Percentiles rank a stretch among this genome's conserved stretches.
Evolutionary conservation across 1,284 basidiomycete genomes (phyloP).

Genomic region (Microbotryomycetes sp.): DNA sequence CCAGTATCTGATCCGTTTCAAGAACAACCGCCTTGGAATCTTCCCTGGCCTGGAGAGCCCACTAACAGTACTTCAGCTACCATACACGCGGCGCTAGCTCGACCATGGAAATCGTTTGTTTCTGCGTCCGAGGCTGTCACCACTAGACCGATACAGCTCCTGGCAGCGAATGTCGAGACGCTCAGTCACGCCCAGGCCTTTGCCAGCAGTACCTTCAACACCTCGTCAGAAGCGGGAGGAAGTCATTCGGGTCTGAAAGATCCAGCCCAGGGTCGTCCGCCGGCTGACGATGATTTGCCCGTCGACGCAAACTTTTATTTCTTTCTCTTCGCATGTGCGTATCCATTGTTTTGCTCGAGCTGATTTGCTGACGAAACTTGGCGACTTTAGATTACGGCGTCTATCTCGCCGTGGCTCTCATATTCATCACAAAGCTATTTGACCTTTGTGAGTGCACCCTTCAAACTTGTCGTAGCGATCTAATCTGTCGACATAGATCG

Average conservation of each 20-base stretch:
- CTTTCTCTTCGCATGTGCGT: slow-evolving; percentile 44
- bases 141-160: too few relatives aligned
- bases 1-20: slow-evolving; percentile 47
- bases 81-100: too few relatives aligned
- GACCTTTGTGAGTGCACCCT: slow-evolving; percentile 43
- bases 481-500: slow-evolving; percentile 7
- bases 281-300: slow-evolving; percentile 34
- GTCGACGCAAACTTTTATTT: slow-evolving; percentile 48
- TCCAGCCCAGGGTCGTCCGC: too few relatives aligned
- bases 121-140: too few relatives aligned
- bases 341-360: neutral
- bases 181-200: too few relatives aligned
- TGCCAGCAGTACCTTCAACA: too few relatives aligned
- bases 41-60: slow-evolving; percentile 32
- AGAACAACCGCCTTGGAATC: slow-evolving; percentile 32
- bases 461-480: slow-evolving; percentile 31
- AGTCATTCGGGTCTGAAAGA: too few relatives aligned
- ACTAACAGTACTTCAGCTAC: too few relatives aligned
- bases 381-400: slow-evolving; percentile 36
- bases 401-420: slow-evolving; percentile 47
- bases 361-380: neutral
- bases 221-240: too few relatives aligned
- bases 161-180: too few relatives aligned
- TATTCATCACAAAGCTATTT: slow-evolving; percentile 53
- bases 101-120: too few relatives aligned